Evolutionary conservation across 163 green algal species (phyloP).

Genomic region (Smithsoniella earleae): DNA sequence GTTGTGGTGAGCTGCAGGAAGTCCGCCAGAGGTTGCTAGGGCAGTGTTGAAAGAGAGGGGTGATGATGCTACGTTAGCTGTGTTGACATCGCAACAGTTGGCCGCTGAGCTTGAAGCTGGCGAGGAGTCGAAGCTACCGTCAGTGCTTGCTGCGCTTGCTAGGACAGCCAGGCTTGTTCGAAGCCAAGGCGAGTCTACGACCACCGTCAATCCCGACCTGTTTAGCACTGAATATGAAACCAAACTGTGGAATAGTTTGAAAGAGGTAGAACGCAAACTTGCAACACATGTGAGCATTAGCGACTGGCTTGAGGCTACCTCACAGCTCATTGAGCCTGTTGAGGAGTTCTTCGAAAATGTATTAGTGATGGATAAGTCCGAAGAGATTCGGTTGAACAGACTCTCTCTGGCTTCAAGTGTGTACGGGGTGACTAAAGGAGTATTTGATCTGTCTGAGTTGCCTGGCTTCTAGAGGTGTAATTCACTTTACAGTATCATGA

Average conservation of each 20-base stretch:
- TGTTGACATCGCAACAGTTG: slow-evolving; percentile 59
- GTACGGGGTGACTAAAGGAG: slow-evolving; percentile 59
- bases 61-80: slow-evolving; percentile 59
- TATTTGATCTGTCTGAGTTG: slow-evolving; percentile 78
- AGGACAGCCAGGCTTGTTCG: slow-evolving; percentile 74
- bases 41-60: slow-evolving; percentile 73
- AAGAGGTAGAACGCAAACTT: slow-evolving; percentile 36
- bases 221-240: slow-evolving; percentile 73
- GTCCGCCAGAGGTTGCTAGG: slow-evolving; percentile 39
- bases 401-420: slow-evolving; percentile 74
- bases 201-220: slow-evolving; percentile 29
- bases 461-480: slow-evolving; percentile 73
- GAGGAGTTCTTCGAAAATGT: slow-evolving; percentile 72
- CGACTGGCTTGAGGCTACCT: slow-evolving; percentile 33
- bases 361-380: slow-evolving; percentile 95
- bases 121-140: slow-evolving; percentile 41
- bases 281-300: not conserved
- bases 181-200: slow-evolving; percentile 74
- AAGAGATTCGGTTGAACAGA: slow-evolving; percentile 65
- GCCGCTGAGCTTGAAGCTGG: slow-evolving; percentile 42
- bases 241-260: slow-evolving; percentile 49
- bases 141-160: slow-evolving; percentile 63
- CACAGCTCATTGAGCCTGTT: slow-evolving; percentile 50
- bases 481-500: too few relatives aligned
- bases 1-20: slow-evolving; percentile 26